Base-by-base conservation (phyloP, 176 grass and related monocot genomes). In the Lolium perenne region DNA sequence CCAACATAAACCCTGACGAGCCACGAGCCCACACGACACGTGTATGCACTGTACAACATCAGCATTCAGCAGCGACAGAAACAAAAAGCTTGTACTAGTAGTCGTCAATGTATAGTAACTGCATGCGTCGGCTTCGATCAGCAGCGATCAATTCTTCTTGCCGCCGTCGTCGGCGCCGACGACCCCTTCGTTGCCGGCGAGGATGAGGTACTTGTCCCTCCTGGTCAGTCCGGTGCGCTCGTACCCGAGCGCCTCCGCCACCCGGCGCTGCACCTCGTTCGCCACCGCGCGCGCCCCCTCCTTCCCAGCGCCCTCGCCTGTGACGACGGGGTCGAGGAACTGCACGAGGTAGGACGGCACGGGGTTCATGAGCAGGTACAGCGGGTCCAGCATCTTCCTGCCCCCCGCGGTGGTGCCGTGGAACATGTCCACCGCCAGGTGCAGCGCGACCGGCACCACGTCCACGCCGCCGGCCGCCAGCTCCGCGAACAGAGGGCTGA, bases 191-290 rank as follows among this genome's bases (percentile, higher is more conserved):
- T 95, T 98, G 69, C 94, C 91, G 29, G 96, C 90, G 49, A 98
- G 92, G 78, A 95, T 94, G 83, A 95, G 77, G 89, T 98, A 98
- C 89, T 98, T 98, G 47, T 98, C 93, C 82, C 79, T 94, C 86
- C 96, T 92, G 1, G 96, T 95, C 21, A 94, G 86, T 20, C 53
- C 85, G 0, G 96, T 95, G 93, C 93, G 91, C 74, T 82, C 59
- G 83, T 86, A 95, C 50, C 88, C 90, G 0, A 98, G 90, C 45
- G 84, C 84, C 60, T 86, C 81, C 1, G 86, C 90, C 59, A 98
- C 80, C 75, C 82, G 72, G 43, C 81, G 80, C 87, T 98, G 93
- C 80, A 98, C 81, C 48, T 82, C 66, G 80, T 98, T 98, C 1
- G 96, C 96, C 61, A 94, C 82, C 18, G 82, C 89, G 43, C 79